Evolutionary conservation across 169 alveolate species (phyloP), one percentile per base, ranked within the genome.

Genomic region (Blepharisma undulans): DNA sequence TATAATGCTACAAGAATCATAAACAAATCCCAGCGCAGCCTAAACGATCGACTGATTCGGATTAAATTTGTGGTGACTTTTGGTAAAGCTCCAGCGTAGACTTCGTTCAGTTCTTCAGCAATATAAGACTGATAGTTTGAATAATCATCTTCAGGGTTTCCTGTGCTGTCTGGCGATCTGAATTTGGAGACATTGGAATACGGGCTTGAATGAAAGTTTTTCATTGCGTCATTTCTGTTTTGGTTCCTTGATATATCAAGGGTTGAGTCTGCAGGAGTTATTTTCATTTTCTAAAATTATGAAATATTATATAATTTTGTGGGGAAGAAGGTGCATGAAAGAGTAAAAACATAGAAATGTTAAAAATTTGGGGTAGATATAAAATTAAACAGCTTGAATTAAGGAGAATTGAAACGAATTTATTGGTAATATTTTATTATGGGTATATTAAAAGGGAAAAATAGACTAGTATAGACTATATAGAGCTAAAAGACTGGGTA

Each of bases 21-120:
- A 72, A 92, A 81, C 4, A 94, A 48, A 89, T 94, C 95, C 95
- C 97, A 94, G 18, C 48, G 93, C 5, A 78, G 29, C 14, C 87
- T 27, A 36, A 88, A 88, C n/a, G 60, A 22, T 32, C 59, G 76
- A 32, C 33, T 21, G 25, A 34, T 33, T 88, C 92, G 29, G 29
- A 88, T 88, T 5, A 88, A 77, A 4, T 72, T 79, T 27, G 87
- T 79, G 80, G 29, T 74, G 80, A 74, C 80, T 74, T 74, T 22
- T 25, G 29, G 48, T 3, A 25, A 18, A 18, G 80, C 33, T 74
- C 33, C 80, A 74, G 12, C 30, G 14, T 74, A 29, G 27, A 29
- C 80, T 74, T 74, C 80, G 7, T 22, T 22, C 19, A 74, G 29
- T 25, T 74, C 80, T 74, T 74, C 80, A 8, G 80, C 33, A 25